Base-by-base conservation (phyloP, 2,329 filamentous ascomycete species). In the Fusarium bactridioides region DNA sequence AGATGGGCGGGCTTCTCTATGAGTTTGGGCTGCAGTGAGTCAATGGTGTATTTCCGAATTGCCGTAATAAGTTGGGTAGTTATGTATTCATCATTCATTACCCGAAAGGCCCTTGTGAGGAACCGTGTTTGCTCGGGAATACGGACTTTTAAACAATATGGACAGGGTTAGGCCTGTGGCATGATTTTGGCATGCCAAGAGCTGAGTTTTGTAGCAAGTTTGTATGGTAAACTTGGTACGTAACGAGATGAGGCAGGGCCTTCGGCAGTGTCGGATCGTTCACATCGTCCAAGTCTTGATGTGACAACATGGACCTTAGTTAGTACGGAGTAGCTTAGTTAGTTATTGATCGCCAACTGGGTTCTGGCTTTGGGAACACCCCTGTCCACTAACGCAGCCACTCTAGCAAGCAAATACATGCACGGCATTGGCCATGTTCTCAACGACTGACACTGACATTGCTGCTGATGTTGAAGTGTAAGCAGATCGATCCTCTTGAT, bases 1-100 rank as follows among this genome's bases (percentile, higher is more conserved):
- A 57, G 70, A 72, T 41, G 74, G 72, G 38, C 67, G 74, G 25
- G 69, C 77, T 23, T 74, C 72, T 33, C 56, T 80, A 15, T 80
- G 60, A 72, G 18, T 37, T 16, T 13, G 23, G 44, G n/a, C 47
- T n/a, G 35, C 21, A 37, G 41, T 33, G 35, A 62, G 27, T 35
- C 23, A 21, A 18, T 23, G 41, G 45, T 25, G 9, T 35, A 50
- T 38, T 33, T 33, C 45, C 61, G 44, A 51, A 53, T 61, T 33
- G 43, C 47, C 27, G 31, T 37, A 33, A 16, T n/a, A 45, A 41
- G 11, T 44, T 25, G 31, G 16, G 16, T 31, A 62, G 21, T 29
- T 47, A n/a, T n/a, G 21, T 47, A n/a, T n/a, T 38, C 29, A 25
- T 45, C n/a, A 45, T 54, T 29, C n/a, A 45, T 57, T 21, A 38